Percentiles rank a stretch among this genome's conserved stretches.
phyloP scores from a whole-genome alignment of 768 basidiomycete genomes.

The Leccinum subtestaceum region DNA sequence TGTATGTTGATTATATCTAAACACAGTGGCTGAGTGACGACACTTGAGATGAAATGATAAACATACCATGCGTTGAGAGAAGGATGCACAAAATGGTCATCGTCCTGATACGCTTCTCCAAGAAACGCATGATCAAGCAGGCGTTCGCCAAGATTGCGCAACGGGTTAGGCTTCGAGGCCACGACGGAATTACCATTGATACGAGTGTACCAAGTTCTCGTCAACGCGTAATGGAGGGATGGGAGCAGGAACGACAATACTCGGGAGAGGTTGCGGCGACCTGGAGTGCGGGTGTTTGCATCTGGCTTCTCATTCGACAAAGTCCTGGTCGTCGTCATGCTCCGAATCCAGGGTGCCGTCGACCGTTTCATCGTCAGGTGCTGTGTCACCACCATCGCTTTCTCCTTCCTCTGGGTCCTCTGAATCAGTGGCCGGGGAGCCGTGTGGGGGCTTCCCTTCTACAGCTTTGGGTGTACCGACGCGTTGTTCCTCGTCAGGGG shows the following conservation, averaged over 20 bases:
- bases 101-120: conserved; percentile 60
- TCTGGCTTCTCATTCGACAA: conserved; percentile 1
- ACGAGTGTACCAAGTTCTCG: conserved; percentile 69
- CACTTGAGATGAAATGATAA: background rate
- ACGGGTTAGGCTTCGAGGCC: conserved; percentile 51
- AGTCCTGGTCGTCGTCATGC: conserved; percentile 12
- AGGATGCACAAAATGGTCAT: conserved; percentile 67
- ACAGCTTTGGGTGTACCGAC: background rate
- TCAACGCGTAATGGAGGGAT: conserved; percentile 64
- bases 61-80: conserved; percentile 68
- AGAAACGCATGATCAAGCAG: conserved; percentile 65
- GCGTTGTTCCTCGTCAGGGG: conserved; percentile 19
- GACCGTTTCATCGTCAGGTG: background rate
- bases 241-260: conserved; percentile 13
- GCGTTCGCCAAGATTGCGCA: conserved; percentile 67
- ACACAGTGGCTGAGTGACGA: background rate
- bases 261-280: conserved; percentile 1
- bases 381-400: background rate
- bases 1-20: conserved; percentile 72
- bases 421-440: background rate
- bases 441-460: background rate
- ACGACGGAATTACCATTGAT: conserved; percentile 41
- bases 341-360: conserved; percentile 4
- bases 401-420: background rate
- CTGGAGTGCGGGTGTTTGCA: background rate